A percentile compares a stretch with the other conserved stretches of the same genome.
Conservation (phyloP, 1,284 basidiomycete species). For the Heterobasidion annosum region DNA sequence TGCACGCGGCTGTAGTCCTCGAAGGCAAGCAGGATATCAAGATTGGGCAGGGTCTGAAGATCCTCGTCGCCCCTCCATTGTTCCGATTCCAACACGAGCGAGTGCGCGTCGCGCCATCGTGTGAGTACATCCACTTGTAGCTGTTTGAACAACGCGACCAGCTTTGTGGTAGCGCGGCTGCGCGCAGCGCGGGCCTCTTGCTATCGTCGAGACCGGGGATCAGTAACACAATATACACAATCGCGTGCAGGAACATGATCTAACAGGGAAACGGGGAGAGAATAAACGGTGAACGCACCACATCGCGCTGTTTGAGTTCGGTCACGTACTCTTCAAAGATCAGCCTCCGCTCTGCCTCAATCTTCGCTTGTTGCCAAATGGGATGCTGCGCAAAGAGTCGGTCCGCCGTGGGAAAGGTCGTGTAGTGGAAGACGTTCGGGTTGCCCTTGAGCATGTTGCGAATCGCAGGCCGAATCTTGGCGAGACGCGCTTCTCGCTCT, state of each 20-base stretch:
- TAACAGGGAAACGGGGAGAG: conserved; percentile 1
- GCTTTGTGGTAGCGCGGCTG: conserved; percentile 67
- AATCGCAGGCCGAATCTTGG: conserved; percentile 76
- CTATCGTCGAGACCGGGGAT: conserved; percentile 25
- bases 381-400: conserved; percentile 75
- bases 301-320: conserved; percentile 79
- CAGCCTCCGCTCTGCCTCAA: conserved; percentile 75
- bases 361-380: conserved; percentile 79
- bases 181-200: conserved; percentile 71
- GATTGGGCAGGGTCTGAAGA: conserved; percentile 71
- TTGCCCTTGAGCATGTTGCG: conserved; percentile 79
- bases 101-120: conserved; percentile 79
- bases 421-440: conserved; percentile 81
- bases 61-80: conserved; percentile 72
- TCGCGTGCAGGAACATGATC: not conserved
- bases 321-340: conserved; percentile 87
- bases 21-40: conserved; percentile 86
- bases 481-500: conserved; percentile 71
- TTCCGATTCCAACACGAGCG: conserved; percentile 65
- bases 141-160: conserved; percentile 72
- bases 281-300: conserved; percentile 42
- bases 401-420: conserved; percentile 82
- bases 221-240: too few species aligned
- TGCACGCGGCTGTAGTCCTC: conserved; percentile 85
- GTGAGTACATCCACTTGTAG: conserved; percentile 84